Percentiles rank a stretch among this genome's conserved stretches.
Evolutionary conservation across 768 basidiomycete genomes (phyloP).

Genomic region (Mycena indigotica): DNA sequence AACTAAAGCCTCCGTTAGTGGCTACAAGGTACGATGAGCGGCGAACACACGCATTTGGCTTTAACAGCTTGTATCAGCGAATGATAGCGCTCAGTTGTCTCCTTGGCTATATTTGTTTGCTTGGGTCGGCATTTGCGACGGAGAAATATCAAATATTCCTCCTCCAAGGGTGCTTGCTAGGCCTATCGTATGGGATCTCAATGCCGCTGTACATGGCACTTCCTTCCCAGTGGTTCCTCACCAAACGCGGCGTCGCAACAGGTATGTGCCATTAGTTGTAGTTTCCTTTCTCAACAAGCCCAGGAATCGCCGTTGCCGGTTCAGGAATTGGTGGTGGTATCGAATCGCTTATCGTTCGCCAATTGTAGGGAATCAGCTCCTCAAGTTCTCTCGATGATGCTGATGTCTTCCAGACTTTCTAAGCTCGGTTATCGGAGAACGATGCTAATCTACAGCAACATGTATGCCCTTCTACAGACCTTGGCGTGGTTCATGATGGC

Average conservation of each 20-base stretch:
- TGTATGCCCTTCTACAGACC: slow-evolving; percentile 29
- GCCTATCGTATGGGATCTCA: slow-evolving; percentile 19
- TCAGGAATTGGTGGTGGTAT: slow-evolving; percentile 35
- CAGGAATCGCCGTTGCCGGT: slow-evolving; percentile 36
- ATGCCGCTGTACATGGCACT: slow-evolving; percentile 36
- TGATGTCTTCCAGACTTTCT: slow-evolving; percentile 22
- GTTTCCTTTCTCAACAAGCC: too few species aligned
- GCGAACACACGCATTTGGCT: not conserved
- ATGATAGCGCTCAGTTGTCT: slow-evolving; percentile 33
- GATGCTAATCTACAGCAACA: slow-evolving; percentile 32
- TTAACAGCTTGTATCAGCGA: slow-evolving; percentile 16
- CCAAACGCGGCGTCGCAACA: slow-evolving; percentile 35
- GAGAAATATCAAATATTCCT: slow-evolving; percentile 35
- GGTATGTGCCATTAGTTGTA: too few species aligned
- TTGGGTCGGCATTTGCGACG: slow-evolving; percentile 34
- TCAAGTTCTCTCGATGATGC: not conserved
- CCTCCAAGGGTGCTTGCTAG: slow-evolving; percentile 29
- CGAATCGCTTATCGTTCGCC: slow-evolving; percentile 24
- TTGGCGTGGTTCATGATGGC: slow-evolving; percentile 34
- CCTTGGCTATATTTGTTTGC: slow-evolving; percentile 29
- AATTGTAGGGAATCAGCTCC: slow-evolving; percentile 16
- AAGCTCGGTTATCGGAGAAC: slow-evolving; percentile 34
- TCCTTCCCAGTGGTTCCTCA: slow-evolving; percentile 37
- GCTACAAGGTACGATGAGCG: slow-evolving; percentile 22
- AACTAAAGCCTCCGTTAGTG: slow-evolving; percentile 11